Conservation (phyloP, 2,329 filamentous ascomycete species). For the Scytalidium sp. region DNA sequence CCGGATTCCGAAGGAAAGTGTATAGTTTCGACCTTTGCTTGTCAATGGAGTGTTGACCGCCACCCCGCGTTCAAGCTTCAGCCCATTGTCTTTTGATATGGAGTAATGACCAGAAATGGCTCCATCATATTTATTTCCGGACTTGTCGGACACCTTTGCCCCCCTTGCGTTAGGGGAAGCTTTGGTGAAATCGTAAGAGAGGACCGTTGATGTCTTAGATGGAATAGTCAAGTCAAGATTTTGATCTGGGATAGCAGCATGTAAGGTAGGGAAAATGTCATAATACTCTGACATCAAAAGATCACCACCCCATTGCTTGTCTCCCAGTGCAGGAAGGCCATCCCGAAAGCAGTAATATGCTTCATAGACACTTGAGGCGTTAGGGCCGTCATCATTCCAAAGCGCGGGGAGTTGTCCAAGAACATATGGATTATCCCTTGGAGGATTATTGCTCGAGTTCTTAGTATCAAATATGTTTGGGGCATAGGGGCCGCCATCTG, state of each 20-base stretch:
- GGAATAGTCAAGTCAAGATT: slow-evolving; percentile 44
- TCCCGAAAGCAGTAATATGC: slow-evolving; percentile 48
- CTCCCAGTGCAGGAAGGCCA: slow-evolving; percentile 47
- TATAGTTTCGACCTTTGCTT: slow-evolving; percentile 56
- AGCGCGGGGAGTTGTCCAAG: slow-evolving; percentile 46
- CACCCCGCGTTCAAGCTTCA: slow-evolving; percentile 35
- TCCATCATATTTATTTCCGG: slow-evolving; percentile 38
- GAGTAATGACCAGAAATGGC: slow-evolving; percentile 31
- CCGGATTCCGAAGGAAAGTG: slow-evolving; percentile 43
- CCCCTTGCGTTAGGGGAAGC: slow-evolving; percentile 4
- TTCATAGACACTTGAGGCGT: slow-evolving; percentile 48
- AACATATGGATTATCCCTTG: slow-evolving; percentile 34
- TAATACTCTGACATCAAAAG: slow-evolving; percentile 37
- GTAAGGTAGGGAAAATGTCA: slow-evolving; percentile 35
- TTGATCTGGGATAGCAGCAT: slow-evolving; percentile 40
- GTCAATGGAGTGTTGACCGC: slow-evolving; percentile 42
- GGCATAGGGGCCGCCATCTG: slow-evolving; percentile 39
- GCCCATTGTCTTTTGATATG: slow-evolving; percentile 20
- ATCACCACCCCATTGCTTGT: slow-evolving; percentile 52
- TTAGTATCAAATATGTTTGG: slow-evolving; percentile 48
- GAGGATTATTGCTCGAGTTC: slow-evolving; percentile 45
- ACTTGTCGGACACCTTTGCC: slow-evolving; percentile 29
- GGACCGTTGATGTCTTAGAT: slow-evolving; percentile 32
- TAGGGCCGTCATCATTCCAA: slow-evolving; percentile 54
- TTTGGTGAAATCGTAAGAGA: slow-evolving; percentile 30